These are phyloP conservation scores for Sedum album DNA, from an alignment of 164 flowering plant species.

Conservation along the genomic window DNA sequence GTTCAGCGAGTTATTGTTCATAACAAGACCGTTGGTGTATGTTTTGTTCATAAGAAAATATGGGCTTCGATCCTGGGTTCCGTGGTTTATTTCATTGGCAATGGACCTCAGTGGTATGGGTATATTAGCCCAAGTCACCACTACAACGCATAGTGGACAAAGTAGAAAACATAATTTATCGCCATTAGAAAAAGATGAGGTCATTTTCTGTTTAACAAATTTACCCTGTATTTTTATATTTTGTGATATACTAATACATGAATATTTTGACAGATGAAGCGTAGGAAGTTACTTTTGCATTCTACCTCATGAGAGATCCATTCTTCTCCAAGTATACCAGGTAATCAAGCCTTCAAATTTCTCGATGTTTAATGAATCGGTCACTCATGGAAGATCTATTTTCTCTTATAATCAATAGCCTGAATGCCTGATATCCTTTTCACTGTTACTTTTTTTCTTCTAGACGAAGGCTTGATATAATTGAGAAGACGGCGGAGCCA, in stretches of 20 bases:
- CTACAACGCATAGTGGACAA: slow-evolving; percentile 14
- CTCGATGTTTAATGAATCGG: no score
- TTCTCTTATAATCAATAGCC: neutral
- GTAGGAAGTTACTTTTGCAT: slow-evolving; percentile 80
- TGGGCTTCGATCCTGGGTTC: slow-evolving; percentile 84
- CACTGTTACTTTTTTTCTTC: slow-evolving; percentile 9
- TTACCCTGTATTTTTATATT: neutral
- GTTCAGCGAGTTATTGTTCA: slow-evolving; percentile 55
- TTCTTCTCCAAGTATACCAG: slow-evolving; percentile 78
- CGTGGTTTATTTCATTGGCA: slow-evolving; percentile 71
- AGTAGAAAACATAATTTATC: slow-evolving; percentile 31
- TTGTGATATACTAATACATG: neutral
- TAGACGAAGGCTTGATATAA: slow-evolving; percentile 67
- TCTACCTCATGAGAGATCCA: slow-evolving; percentile 97
- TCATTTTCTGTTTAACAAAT: slow-evolving; percentile 14
- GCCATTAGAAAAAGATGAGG: slow-evolving; percentile 67
- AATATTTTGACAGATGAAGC: slow-evolving; percentile 39
- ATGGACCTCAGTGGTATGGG: slow-evolving; percentile 60
- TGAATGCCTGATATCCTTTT: neutral
- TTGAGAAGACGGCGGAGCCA: slow-evolving; percentile 57
- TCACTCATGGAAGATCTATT: no score
- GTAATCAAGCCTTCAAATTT: slow-evolving; percentile 21
- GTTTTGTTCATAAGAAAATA: slow-evolving; percentile 74
- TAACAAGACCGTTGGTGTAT: slow-evolving; percentile 80
- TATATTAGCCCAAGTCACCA: slow-evolving; percentile 39